A percentile compares a stretch with the other conserved stretches of the same genome.
Conservation (phyloP, 2,329 filamentous ascomycete genomes). For the Trichoderma sp. region DNA sequence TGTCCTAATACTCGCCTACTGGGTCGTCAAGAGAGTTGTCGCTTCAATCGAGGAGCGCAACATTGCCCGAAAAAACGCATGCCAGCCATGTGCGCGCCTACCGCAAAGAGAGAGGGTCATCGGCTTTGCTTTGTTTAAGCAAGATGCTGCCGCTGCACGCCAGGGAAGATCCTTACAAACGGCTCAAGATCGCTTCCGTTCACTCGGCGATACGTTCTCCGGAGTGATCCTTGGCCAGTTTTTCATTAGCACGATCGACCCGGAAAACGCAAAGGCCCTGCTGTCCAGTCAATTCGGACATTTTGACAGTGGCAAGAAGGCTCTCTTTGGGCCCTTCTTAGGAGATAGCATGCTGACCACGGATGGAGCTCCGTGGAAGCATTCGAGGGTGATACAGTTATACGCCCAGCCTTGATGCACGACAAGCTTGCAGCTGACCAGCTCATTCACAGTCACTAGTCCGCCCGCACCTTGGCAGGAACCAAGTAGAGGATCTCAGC, state of each 20-base stretch:
- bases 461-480: background rate
- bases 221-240: slow-evolving; percentile 2
- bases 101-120: slow-evolving; percentile 4
- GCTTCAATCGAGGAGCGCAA: background rate
- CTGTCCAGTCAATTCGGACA: background rate
- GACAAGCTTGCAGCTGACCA: background rate
- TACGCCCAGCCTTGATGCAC: background rate
- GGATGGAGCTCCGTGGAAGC: slow-evolving; percentile 6
- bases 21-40: background rate
- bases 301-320: slow-evolving; percentile 3
- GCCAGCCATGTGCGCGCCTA: background rate
- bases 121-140: background rate
- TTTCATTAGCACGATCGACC: slow-evolving; percentile 8
- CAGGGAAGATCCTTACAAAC: background rate
- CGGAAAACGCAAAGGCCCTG: slow-evolving; percentile 20
- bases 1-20: background rate
- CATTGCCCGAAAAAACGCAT: background rate
- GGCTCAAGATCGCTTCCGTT: slow-evolving; percentile 8
- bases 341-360: slow-evolving; percentile 14
- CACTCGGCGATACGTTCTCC: slow-evolving; percentile 9
- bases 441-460: background rate
- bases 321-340: slow-evolving; percentile 3
- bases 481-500: background rate
- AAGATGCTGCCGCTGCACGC: background rate
- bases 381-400: slow-evolving; percentile 3